Conservation (phyloP, 2,329 filamentous ascomycete genomes). For the Epichloe coenophiala region DNA sequence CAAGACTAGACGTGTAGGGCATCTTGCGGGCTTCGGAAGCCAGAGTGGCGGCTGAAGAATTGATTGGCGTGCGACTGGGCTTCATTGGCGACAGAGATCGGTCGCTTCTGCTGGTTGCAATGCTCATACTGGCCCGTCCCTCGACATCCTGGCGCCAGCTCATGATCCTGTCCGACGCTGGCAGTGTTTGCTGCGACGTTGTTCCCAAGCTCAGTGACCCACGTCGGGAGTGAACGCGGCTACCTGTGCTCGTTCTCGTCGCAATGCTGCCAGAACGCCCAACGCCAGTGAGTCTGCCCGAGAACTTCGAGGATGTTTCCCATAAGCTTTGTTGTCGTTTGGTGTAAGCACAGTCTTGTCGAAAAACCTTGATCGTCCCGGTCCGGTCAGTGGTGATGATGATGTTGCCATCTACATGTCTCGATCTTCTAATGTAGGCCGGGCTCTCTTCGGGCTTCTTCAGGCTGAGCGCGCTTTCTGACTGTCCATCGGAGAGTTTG, state of each 20-base stretch:
- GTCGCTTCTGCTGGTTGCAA: slow-evolving; percentile 32
- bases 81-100: slow-evolving; percentile 44
- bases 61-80: slow-evolving; percentile 21
- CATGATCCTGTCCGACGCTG: slow-evolving; percentile 60
- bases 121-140: slow-evolving; percentile 24
- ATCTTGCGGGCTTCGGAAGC: slow-evolving; percentile 33
- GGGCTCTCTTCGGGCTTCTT: slow-evolving; percentile 54
- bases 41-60: slow-evolving; percentile 23
- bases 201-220: slow-evolving; percentile 35
- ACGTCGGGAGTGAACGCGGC: slow-evolving; percentile 35
- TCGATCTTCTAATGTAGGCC: slow-evolving; percentile 61
- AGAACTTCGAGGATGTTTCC: slow-evolving; percentile 68
- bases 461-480: slow-evolving; percentile 17
- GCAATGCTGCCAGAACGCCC: slow-evolving; percentile 43
- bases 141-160: slow-evolving; percentile 68
- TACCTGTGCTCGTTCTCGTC: slow-evolving; percentile 37
- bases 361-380: slow-evolving; percentile 84
- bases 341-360: slow-evolving; percentile 78
- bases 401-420: slow-evolving; percentile 74
- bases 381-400: slow-evolving; percentile 82
- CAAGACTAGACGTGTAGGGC: slow-evolving; percentile 23
- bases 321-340: slow-evolving; percentile 67
- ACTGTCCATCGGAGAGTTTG: slow-evolving; percentile 22
- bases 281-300: slow-evolving; percentile 46
- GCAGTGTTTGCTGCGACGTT: slow-evolving; percentile 17